phyloP scores from a whole-genome alignment of 2,329 filamentous ascomycete species.

The Sporothrix mexicana region DNA sequence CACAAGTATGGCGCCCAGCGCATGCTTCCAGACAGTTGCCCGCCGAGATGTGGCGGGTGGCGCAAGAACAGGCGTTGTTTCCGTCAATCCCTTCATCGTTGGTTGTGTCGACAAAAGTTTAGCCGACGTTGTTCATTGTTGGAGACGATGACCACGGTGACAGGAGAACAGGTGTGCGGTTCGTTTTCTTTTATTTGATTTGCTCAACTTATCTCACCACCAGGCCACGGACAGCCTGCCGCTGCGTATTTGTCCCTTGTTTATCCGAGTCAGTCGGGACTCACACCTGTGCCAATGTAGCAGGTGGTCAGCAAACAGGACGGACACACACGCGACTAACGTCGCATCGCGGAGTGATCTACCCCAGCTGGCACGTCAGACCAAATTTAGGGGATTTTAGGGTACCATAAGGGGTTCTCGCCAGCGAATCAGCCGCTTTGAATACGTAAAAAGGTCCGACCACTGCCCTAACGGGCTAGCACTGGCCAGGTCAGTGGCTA shows the following conservation, averaged over 20 bases:
- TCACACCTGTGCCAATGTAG: slow-evolving; percentile 9
- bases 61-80: background rate
- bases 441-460: background rate
- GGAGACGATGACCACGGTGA: no score
- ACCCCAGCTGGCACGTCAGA: background rate
- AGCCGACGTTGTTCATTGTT: background rate
- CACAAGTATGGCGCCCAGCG: background rate
- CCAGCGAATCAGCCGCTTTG: background rate
- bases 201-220: no score
- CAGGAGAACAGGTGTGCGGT: background rate
- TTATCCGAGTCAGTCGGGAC: slow-evolving; percentile 5
- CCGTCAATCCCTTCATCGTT: background rate
- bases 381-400: no score
- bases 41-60: background rate
- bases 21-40: background rate
- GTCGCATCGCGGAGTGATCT: slow-evolving; percentile 18
- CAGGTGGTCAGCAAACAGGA: slow-evolving; percentile 15
- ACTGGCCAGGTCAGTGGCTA: background rate
- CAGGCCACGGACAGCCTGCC: background rate
- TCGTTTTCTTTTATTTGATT: background rate
- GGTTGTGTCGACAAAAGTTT: background rate
- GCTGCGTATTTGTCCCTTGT: background rate
- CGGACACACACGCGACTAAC: background rate
- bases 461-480: background rate
- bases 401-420: no score